A percentile compares a stretch with the other conserved stretches of the same genome.
Conservation (phyloP, 176 grass and related monocot species). For the Raddia guianensis region DNA sequence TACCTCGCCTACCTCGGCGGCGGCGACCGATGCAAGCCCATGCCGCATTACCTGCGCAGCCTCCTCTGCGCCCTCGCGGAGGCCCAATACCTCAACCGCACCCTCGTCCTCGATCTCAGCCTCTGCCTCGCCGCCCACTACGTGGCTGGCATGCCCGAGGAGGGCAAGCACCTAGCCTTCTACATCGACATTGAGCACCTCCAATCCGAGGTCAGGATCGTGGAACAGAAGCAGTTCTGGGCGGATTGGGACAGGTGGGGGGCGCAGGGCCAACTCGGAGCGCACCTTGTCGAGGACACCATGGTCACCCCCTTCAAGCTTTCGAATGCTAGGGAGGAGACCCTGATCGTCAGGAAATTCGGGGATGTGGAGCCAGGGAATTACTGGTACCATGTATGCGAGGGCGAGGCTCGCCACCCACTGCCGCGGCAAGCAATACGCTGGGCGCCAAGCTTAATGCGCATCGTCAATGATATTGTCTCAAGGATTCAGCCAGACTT, state of each 20-base stretch:
- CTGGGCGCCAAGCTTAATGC: constrained; percentile 58
- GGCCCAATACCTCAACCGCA: constrained; percentile 71
- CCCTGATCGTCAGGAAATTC: constrained; percentile 76
- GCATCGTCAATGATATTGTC: constrained; percentile 58
- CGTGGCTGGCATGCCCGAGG: constrained; percentile 54
- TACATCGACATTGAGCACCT: constrained; percentile 76
- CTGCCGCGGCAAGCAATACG: constrained; percentile 37
- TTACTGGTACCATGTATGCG: constrained; percentile 83
- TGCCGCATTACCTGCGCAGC: constrained; percentile 78
- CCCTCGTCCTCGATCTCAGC: constrained; percentile 62
- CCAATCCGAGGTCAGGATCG: constrained; percentile 46
- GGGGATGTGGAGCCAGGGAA: constrained; percentile 75
- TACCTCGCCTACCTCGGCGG: constrained; percentile 76
- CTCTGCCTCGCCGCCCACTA: constrained; percentile 63
- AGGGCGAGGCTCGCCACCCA: constrained; percentile 52
- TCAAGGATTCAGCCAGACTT: constrained; percentile 65
- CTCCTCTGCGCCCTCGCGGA: constrained; percentile 74
- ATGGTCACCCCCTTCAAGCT: constrained; percentile 56
- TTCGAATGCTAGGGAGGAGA: constrained; percentile 47
- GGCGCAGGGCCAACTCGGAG: constrained; percentile 56
- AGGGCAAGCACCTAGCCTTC: constrained; percentile 78
- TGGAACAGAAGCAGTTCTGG: constrained; percentile 74
- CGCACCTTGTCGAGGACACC: constrained; percentile 63
- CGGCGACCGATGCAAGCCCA: constrained; percentile 76
- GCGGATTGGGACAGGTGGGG: constrained; percentile 67